Evolutionary conservation across 1,284 basidiomycete genomes (phyloP).

Genomic region (Rugosomyces carneus): DNA sequence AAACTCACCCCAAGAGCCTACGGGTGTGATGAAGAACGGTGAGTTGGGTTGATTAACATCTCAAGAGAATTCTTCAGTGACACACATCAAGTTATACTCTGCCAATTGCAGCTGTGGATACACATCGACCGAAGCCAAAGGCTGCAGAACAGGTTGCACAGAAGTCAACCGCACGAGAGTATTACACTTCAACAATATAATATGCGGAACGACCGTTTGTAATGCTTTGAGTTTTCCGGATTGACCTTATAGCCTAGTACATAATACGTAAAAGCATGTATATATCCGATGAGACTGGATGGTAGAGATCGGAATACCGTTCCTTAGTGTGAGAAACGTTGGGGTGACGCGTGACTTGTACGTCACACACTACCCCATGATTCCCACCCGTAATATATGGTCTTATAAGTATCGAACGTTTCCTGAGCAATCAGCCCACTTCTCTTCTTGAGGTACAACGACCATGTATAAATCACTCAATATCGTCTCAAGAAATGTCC

Average conservation of each 20-base stretch:
- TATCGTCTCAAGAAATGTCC: slow-evolving; percentile 14
- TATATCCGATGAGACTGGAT: no score
- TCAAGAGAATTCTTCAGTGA: slow-evolving; percentile 3
- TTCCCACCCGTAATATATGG: slow-evolving; percentile 12
- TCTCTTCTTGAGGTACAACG: not conserved
- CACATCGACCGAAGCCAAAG: slow-evolving; percentile 86
- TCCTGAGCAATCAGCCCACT: slow-evolving; percentile 1
- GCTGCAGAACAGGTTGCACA: slow-evolving; percentile 25
- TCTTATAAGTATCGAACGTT: slow-evolving; percentile 8
- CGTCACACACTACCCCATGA: slow-evolving; percentile 16
- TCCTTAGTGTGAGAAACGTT: not conserved
- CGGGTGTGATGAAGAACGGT: slow-evolving; percentile 97
- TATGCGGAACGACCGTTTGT: no score
- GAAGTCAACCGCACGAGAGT: slow-evolving; percentile 32
- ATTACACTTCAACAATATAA: slow-evolving; percentile 25
- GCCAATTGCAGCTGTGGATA: slow-evolving; percentile 89
- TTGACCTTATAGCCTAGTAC: no score
- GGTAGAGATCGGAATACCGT: no score
- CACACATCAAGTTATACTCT: slow-evolving; percentile 58
- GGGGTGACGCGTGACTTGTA: slow-evolving; percentile 7
- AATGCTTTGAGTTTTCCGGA: no score
- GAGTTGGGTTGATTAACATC: slow-evolving; percentile 15
- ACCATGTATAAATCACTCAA: slow-evolving; percentile 18
- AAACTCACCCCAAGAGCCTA: slow-evolving; percentile 98
- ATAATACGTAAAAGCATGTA: no score